phyloP scores from a whole-genome alignment of 139 green algal species.

The Asterochloris erici region DNA sequence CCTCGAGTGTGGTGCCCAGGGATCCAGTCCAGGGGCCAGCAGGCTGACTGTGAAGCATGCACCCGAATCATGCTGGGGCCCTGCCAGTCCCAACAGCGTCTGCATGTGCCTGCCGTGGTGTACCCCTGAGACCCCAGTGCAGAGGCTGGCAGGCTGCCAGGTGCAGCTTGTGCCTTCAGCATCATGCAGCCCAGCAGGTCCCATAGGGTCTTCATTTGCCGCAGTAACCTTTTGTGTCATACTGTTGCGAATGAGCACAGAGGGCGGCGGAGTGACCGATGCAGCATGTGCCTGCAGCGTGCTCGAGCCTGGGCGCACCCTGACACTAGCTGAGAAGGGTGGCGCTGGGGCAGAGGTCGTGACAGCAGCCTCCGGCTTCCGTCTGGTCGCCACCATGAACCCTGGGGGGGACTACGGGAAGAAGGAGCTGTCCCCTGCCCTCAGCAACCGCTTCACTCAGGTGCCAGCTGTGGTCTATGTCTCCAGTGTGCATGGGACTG shows the following conservation, averaged over 20 bases:
- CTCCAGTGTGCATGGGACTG: no score
- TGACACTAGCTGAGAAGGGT: constrained; percentile 96
- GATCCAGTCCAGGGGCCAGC: no score
- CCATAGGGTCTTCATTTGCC: no score
- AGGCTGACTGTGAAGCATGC: background rate
- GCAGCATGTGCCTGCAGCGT: constrained; percentile 60
- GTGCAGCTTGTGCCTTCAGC: constrained; percentile 36
- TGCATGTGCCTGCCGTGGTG: no score
- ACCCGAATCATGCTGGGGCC: constrained; percentile 88
- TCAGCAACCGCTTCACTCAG: constrained; percentile 92
- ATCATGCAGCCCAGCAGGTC: constrained; percentile 85
- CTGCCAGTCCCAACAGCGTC: constrained; percentile 23
- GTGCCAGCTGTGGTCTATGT: background rate
- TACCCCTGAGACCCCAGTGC: no score
- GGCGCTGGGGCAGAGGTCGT: constrained; percentile 74
- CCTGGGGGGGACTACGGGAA: constrained; percentile 95
- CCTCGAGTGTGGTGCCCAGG: no score
- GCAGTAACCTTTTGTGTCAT: no score
- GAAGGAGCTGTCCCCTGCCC: constrained; percentile 95
- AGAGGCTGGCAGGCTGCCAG: no score
- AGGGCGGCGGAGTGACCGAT: no score
- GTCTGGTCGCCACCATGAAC: constrained; percentile 97
- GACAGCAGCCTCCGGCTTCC: constrained; percentile 77
- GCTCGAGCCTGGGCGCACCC: constrained; percentile 82
- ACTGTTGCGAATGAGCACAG: no score